These are phyloP conservation scores for Fusarium sp. DNA, from an alignment of 2,329 filamentous ascomycete genomes.

Conservation along the genomic window DNA sequence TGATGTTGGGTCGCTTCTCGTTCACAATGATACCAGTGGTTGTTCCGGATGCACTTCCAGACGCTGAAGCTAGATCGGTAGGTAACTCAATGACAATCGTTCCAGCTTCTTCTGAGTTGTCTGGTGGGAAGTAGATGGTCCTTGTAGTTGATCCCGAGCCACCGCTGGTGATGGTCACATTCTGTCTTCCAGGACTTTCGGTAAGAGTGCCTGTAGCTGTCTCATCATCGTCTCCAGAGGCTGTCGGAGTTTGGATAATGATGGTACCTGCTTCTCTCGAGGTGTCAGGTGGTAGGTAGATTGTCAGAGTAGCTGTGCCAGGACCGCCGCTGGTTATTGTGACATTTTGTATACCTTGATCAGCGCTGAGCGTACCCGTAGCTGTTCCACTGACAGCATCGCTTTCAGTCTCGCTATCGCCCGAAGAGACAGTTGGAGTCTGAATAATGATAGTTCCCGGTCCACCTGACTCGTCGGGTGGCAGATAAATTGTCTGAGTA, in stretches of 20 bases:
- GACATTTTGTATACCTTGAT: not conserved
- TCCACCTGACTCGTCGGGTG: not conserved
- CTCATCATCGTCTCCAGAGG: not conserved
- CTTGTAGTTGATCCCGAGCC: not conserved
- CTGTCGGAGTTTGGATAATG: not conserved
- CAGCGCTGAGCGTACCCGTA: not conserved
- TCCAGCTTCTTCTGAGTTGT: not conserved
- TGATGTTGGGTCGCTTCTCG: not conserved
- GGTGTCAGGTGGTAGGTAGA: not conserved
- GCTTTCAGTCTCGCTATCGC: not conserved
- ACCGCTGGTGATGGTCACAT: not conserved
- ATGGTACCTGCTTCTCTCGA: not conserved
- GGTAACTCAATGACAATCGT: slow-evolving; percentile 15
- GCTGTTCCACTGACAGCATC: not conserved
- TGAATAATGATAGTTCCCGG: slow-evolving; percentile 5
- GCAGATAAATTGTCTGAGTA: not conserved
- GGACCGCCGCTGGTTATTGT: not conserved
- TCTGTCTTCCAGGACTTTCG: not conserved
- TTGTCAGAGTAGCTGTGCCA: not conserved
- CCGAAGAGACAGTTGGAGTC: not conserved
- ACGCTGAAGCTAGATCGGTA: not conserved
- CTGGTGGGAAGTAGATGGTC: slow-evolving; percentile 1
- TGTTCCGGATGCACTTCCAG: not conserved
- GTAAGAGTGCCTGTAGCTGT: not conserved
- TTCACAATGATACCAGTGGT: not conserved